A percentile compares a stretch with the other conserved stretches of the same genome.
Conservation (phyloP, 2,329 filamentous ascomycete species). For the Tolypocladium endophyticum region DNA sequence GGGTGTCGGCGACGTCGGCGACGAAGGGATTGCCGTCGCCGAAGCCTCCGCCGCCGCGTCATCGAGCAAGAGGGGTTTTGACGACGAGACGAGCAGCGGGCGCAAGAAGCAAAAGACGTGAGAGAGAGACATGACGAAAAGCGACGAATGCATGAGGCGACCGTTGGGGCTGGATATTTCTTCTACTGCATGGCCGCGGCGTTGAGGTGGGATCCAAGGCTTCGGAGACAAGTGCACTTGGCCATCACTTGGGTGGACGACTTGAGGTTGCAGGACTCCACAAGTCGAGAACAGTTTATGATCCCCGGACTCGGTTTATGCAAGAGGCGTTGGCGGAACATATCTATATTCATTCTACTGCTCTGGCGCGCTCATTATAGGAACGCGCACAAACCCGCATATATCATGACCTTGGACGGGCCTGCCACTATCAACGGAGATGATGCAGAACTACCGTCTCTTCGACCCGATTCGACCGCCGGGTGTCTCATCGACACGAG, state of each 20-base stretch:
- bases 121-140: conserved; percentile 1
- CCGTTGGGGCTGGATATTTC: neutral
- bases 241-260: neutral
- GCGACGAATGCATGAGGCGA: neutral
- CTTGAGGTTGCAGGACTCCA: neutral
- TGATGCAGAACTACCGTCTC: neutral
- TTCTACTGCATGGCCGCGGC: neutral
- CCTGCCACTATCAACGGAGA: neutral
- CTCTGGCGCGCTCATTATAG: neutral
- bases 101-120: conserved; percentile 21
- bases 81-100: conserved; percentile 7
- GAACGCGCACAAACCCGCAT: neutral
- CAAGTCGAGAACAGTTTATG: neutral
- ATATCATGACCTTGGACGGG: no score
- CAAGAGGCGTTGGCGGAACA: neutral
- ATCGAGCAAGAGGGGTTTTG: conserved; percentile 7
- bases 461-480: neutral
- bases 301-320: neutral
- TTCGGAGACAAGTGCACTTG: neutral
- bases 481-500: neutral
- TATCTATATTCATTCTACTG: neutral
- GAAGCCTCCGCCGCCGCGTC: neutral
- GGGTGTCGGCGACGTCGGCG: conserved; percentile 29
- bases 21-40: conserved; percentile 10
- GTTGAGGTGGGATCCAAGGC: neutral